These are phyloP conservation scores for Rubia yunnanensis DNA, from an alignment of 257 asterid species.

Conservation along the genomic window DNA sequence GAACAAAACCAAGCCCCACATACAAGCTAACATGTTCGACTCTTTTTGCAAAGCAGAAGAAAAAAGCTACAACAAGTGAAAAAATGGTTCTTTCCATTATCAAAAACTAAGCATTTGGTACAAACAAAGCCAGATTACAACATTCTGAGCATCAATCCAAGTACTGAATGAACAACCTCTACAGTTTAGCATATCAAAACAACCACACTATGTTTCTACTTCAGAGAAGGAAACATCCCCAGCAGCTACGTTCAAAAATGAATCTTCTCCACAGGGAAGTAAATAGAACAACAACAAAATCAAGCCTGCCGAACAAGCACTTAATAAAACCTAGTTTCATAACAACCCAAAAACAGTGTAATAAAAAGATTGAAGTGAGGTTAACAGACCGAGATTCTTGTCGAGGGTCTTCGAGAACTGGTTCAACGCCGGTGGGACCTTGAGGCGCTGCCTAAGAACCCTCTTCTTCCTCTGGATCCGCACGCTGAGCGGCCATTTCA, in stretches of 20 bases:
- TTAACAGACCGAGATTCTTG: conserved; percentile 32
- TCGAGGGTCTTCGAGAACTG: conserved; percentile 42
- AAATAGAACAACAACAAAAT: neutral
- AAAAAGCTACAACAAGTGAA: no score
- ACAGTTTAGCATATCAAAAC: neutral
- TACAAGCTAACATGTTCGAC: neutral
- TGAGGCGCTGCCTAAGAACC: conserved; percentile 33
- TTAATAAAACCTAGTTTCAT: no score
- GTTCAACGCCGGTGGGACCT: conserved; percentile 43
- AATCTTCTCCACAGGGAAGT: neutral
- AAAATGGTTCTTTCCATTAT: no score
- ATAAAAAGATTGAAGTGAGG: neutral
- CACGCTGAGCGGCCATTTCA: conserved; percentile 33
- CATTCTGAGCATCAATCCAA: neutral
- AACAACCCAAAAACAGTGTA: neutral
- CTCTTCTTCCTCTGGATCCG: conserved; percentile 33
- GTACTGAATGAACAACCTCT: neutral
- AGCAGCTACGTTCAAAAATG: neutral
- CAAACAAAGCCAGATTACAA: neutral
- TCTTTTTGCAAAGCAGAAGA: no score
- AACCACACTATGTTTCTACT: no score
- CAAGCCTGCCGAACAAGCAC: no score
- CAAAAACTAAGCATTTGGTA: no score
- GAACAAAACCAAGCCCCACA: neutral
- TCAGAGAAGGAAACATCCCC: neutral